Base-by-base conservation (phyloP, 208 protist species). In the Acanthamoeba royreba region DNA sequence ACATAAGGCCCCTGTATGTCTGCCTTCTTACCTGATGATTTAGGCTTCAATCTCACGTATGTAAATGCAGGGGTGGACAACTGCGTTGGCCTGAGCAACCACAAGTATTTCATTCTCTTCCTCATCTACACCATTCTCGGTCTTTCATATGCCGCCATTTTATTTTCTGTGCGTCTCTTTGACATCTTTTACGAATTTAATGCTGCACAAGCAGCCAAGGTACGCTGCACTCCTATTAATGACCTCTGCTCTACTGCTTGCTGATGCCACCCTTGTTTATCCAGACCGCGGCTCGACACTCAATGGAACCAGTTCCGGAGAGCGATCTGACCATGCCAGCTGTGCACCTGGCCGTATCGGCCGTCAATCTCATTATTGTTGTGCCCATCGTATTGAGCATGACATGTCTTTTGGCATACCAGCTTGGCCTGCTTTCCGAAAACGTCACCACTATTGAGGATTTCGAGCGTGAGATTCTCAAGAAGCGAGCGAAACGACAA, bases 361-460 rank as follows among this genome's bases (percentile, higher is more conserved):
- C 52, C 19, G 1, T 55, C 31, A 90, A 90, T 28, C 52, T 90
- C 35, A 90, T 90, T 33, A 8, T 90, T 15, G 22, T 38, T 8
- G 22, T 90, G 28, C 83, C 83, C 7, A 85, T 90, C 33, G 83
- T 90, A 49, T 49, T 90, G 13, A 90, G 83, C 83, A 4, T 90
- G 15, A 19, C 45, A 4, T 90, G 83, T 49, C 53, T 90, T 42
- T 38, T 90, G 35, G 33, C 28, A 42, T 90, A 90, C 40, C 83
- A 90, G 83, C 22, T 90, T 17, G 33, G 38, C n/a, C 52, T 90
- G 40, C 31, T 90, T 8, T 5, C 13, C 38, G 43, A 55, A 11
- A 90, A 90, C 46, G 40, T 46, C 28, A 90, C 83, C 52, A 90
- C 83, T 31, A 90, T 90, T 33, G 83, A 90, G 40, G 83, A 90